A percentile compares a stretch with the other conserved stretches of the same genome.
Conservation (phyloP, 306 rosid species). For the Vigna trinervia region DNA sequence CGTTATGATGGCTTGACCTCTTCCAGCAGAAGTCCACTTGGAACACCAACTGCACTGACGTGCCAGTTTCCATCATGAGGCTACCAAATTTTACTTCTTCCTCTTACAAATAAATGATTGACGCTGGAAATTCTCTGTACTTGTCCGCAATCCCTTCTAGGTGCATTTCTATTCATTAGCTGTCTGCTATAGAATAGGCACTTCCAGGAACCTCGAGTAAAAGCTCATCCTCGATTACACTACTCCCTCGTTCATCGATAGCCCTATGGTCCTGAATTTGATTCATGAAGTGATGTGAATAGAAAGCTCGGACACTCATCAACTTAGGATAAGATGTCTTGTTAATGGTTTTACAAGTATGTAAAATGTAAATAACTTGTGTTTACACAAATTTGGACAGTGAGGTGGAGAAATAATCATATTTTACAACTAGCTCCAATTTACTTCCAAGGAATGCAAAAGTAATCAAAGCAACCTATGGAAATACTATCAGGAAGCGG, state of each 20-base stretch:
- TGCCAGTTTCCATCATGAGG: neutral
- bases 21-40: constrained; percentile 8
- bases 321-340: constrained; percentile 3
- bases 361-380: neutral
- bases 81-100: constrained; percentile 2
- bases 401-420: constrained; percentile 18
- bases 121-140: neutral
- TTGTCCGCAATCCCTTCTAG: constrained; percentile 28
- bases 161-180: constrained; percentile 42
- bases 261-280: constrained; percentile 54
- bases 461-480: neutral
- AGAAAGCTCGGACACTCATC: neutral
- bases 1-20: constrained; percentile 24
- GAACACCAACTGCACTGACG: constrained; percentile 11
- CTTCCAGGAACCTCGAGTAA: constrained; percentile 90
- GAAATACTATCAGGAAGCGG: neutral
- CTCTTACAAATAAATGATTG: neutral
- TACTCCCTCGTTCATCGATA: constrained; percentile 47
- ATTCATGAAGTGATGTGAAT: constrained; percentile 35
- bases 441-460: neutral
- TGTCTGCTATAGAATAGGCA: constrained; percentile 65
- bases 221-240: constrained; percentile 62
- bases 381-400: neutral
- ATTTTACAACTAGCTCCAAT: neutral
- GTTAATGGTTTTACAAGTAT: constrained; percentile 15